phyloP scores from a whole-genome alignment of 164 flowering plant genomes.

The Malania oleifera region DNA sequence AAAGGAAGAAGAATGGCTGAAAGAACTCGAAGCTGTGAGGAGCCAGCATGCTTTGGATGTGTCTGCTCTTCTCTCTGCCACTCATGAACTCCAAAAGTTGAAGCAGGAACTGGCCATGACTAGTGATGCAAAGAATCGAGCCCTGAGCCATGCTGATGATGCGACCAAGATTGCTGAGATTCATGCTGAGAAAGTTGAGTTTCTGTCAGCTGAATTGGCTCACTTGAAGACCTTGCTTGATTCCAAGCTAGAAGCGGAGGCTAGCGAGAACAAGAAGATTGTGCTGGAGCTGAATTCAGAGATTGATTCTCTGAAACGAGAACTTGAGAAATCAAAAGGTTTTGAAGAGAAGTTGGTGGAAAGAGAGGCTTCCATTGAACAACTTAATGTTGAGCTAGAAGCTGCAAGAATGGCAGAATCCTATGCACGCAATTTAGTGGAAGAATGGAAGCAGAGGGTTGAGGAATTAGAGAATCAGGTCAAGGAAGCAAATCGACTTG shows the following conservation, averaged over 20 bases:
- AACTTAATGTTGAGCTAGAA: constrained; percentile 64
- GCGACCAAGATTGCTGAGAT: constrained; percentile 82
- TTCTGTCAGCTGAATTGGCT: constrained; percentile 56
- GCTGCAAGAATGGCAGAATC: constrained; percentile 71
- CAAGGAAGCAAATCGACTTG: constrained; percentile 50
- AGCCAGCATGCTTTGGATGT: constrained; percentile 76
- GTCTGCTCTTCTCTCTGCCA: constrained; percentile 58
- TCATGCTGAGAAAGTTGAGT: constrained; percentile 70
- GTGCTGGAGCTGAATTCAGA: constrained; percentile 45
- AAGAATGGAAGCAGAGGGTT: constrained; percentile 57
- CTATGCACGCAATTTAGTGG: constrained; percentile 50
- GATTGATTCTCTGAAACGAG: constrained; percentile 48
- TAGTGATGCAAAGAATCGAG: constrained; percentile 71
- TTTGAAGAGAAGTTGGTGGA: constrained; percentile 36
- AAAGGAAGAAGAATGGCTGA: constrained; percentile 75
- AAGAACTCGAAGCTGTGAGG: constrained; percentile 62
- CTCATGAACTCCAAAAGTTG: constrained; percentile 62
- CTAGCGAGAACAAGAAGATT: constrained; percentile 37
- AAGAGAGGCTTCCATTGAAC: constrained; percentile 42
- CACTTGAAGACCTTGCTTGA: constrained; percentile 64
- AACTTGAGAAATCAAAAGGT: constrained; percentile 37
- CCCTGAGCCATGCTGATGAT: constrained; percentile 77
- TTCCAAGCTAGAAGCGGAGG: constrained; percentile 43
- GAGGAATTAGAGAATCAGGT: constrained; percentile 45
- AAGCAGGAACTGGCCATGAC: constrained; percentile 74